A percentile compares a stretch with the other conserved stretches of the same genome.
These are phyloP conservation scores for Diaporthe citri DNA, from an alignment of 2,329 filamentous ascomycete species.

Conservation along the genomic window DNA sequence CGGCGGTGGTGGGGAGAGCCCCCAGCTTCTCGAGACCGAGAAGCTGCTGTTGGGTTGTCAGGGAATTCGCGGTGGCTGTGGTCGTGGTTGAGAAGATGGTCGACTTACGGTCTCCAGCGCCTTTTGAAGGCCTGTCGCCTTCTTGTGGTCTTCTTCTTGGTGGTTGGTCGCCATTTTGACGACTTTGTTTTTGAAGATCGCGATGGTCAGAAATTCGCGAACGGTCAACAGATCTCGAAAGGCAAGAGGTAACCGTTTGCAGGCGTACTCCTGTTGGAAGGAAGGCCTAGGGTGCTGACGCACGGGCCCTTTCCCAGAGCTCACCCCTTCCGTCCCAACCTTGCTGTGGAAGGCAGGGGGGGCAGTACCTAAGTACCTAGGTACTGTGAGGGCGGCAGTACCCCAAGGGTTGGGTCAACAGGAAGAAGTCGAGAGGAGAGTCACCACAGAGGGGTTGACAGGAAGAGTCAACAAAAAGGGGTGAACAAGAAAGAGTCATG, in stretches of 20 bases:
- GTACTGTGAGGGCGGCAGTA: neutral
- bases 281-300: neutral
- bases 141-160: neutral
- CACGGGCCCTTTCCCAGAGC: neutral
- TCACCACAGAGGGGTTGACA: neutral
- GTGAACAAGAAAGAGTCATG: neutral
- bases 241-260: neutral
- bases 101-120: conserved; percentile 31
- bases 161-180: neutral
- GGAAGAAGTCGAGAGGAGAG: neutral
- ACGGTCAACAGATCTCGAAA: neutral
- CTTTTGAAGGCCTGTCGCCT: neutral
- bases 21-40: conserved; percentile 26
- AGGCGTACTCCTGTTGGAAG: neutral
- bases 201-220: conserved; percentile 14
- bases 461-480: neutral
- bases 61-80: neutral
- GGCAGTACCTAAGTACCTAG: neutral
- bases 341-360: neutral
- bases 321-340: neutral
- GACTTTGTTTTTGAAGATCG: neutral
- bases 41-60: conserved; percentile 29
- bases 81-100: neutral
- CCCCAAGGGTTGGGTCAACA: neutral
- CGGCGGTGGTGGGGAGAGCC: conserved; percentile 5